Base-by-base conservation (phyloP, 2,329 filamentous ascomycete species). In the Cordyceps tenuipes region DNA sequence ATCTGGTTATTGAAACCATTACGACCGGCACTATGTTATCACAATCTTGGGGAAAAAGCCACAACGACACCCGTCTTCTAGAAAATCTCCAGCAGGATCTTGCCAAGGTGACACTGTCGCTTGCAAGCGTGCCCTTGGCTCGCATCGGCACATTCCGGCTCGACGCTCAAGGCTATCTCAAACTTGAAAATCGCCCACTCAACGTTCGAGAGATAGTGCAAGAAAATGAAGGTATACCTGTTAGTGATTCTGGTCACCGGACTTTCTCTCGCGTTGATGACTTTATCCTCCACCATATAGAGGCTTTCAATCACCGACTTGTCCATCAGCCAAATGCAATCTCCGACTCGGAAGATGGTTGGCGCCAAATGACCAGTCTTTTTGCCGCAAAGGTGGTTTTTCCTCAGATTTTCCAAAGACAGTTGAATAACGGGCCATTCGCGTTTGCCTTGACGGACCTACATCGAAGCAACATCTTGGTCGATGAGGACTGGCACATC, bases 401-500 rank as follows among this genome's bases (percentile, higher is more conserved):
- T 19, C 63, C 63, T 10, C 62, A 63, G 49, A 53, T 66, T 13
- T 63, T 72, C 48, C 56, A 62, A 54, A 66, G 47, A 34, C 63
- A 68, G 9, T 54, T 64, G 36, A 43, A 53, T 21, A 55, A 68
- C 31, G 68, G 69, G n/a, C 68, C 69, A 8, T 71, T 69, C 62
- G 54, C 62, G 57, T 66, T 71, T 50, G 47, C 59, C 51, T 54
- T 73, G 43, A 71, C 68, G 48, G 68, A 73, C 62, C 63, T 73
- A 26, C 67, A 72, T 63, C 62, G 58, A 59, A 71, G 69, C 57
- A 73, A 73, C 56, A 70, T 74, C 44, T 67, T 73, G 36, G 68
- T 73, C 34, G 68, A 74, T 57, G 60, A 70, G 58, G 46, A 72
- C 56, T 70, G 68, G 70, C 71, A 72, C 54, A 65, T 72, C 47